phyloP scores from a whole-genome alignment of 768 basidiomycete species.

The Amanita pseudoporphyria region DNA sequence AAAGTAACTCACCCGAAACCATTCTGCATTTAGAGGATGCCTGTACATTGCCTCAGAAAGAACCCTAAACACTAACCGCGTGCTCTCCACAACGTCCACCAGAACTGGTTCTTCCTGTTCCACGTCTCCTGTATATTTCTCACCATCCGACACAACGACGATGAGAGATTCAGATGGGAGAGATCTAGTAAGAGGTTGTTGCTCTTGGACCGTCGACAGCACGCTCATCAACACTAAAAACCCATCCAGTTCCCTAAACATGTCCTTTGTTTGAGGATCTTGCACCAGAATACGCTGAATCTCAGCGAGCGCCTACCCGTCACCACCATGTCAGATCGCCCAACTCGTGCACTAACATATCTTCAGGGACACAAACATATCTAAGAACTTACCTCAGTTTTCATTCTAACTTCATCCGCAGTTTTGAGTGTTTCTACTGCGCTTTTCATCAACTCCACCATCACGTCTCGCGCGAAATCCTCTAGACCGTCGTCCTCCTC shows the following conservation, averaged over 20 bases:
- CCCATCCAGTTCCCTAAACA: constrained; percentile 76
- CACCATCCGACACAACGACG: constrained; percentile 16
- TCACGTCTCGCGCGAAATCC: constrained; percentile 65
- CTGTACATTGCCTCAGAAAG: constrained; percentile 54
- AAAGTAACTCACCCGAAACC: constrained; percentile 45
- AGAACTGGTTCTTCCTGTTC: constrained; percentile 25
- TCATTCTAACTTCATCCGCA: constrained; percentile 20
- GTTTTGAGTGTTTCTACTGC: constrained; percentile 62
- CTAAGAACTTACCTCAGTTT: constrained; percentile 29
- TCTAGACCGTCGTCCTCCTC: constrained; percentile 41
- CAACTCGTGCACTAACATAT: too few species aligned
- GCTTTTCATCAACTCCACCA: constrained; percentile 61
- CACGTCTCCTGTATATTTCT: constrained; percentile 12
- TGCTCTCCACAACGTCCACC: constrained; percentile 37
- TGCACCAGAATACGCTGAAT: constrained; percentile 61
- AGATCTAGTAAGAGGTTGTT: constrained; percentile 11
- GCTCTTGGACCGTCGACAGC: constrained; percentile 46
- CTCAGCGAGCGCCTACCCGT: constrained; percentile 47
- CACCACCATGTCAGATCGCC: background rate
- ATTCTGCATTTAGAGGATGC: constrained; percentile 45
- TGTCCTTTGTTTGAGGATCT: constrained; percentile 56
- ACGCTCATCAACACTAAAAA: constrained; percentile 69
- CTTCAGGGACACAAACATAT: too few species aligned
- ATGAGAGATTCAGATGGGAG: background rate
- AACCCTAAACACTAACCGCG: constrained; percentile 54